These are phyloP conservation scores for Xylaria sp. DNA, from an alignment of 2,329 filamentous ascomycete species.

Conservation along the genomic window DNA sequence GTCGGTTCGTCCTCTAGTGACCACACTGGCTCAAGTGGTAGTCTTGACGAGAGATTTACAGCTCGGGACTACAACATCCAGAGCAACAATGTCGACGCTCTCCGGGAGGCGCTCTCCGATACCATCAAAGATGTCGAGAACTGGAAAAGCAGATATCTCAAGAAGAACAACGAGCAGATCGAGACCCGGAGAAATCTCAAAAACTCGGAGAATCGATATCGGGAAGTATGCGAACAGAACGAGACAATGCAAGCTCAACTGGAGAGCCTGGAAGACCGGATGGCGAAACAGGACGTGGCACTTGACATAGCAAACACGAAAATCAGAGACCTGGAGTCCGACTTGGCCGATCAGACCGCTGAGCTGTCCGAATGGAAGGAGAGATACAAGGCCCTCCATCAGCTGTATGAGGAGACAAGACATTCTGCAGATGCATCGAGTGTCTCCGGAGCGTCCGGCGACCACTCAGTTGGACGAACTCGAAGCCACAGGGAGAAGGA, in stretches of 20 bases:
- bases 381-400: slow-evolving; percentile 22
- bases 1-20: slow-evolving; percentile 49
- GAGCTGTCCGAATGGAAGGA: slow-evolving; percentile 24
- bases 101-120: slow-evolving; percentile 34
- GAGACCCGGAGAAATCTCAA: slow-evolving; percentile 28
- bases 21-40: slow-evolving; percentile 45
- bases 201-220: slow-evolving; percentile 15
- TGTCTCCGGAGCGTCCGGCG: slow-evolving; percentile 24
- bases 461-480: slow-evolving; percentile 14
- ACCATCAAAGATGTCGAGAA: slow-evolving; percentile 33
- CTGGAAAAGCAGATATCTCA: slow-evolving; percentile 28
- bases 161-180: slow-evolving; percentile 25
- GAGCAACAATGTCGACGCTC: slow-evolving; percentile 36
- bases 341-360: neutral
- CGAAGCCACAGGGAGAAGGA: slow-evolving; percentile 24
- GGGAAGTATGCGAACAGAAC: slow-evolving; percentile 12
- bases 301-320: slow-evolving; percentile 26
- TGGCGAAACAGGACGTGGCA: slow-evolving; percentile 34
- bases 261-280: slow-evolving; percentile 24
- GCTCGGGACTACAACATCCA: slow-evolving; percentile 35
- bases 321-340: slow-evolving; percentile 17
- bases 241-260: slow-evolving; percentile 17
- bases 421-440: slow-evolving; percentile 23
- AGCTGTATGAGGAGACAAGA: slow-evolving; percentile 20
- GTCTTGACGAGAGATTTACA: slow-evolving; percentile 46